Evolutionary conservation across 1,139 yeast species (phyloP).

Genomic region (Kurtzmaniella quercitrusa): DNA sequence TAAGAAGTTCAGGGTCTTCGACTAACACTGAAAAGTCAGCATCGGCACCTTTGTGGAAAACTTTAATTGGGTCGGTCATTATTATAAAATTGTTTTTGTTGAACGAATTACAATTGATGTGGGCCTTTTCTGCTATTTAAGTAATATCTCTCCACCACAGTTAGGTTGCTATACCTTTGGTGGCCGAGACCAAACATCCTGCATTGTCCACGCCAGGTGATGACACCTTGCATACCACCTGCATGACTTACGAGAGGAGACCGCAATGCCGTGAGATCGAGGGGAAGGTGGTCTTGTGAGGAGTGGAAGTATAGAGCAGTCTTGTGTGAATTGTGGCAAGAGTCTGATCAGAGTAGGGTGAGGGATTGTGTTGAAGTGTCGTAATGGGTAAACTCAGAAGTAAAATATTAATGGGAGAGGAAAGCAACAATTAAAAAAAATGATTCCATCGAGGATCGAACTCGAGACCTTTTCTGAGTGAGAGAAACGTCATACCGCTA

Average conservation of each 20-base stretch:
- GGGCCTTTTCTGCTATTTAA: neutral
- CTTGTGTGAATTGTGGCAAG: too few species aligned
- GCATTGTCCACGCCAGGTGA: neutral
- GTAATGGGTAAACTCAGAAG: too few species aligned
- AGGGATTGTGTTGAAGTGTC: neutral
- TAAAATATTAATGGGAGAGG: too few species aligned
- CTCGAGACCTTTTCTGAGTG: conserved; percentile 4
- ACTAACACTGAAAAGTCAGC: conserved; percentile 64
- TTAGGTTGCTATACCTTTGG: neutral
- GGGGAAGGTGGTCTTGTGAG: too few species aligned
- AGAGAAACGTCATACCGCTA: conserved; percentile 4
- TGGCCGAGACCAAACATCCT: neutral
- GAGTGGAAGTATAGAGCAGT: too few species aligned
- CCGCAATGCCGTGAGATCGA: too few species aligned
- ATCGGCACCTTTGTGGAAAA: conserved; percentile 62
- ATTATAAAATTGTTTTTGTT: neutral
- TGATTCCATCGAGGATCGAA: conserved; percentile 4
- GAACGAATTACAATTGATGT: neutral
- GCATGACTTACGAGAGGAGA: neutral
- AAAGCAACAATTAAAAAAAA: neutral
- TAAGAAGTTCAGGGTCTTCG: conserved; percentile 47
- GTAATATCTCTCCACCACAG: neutral
- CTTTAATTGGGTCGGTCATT: conserved; percentile 34
- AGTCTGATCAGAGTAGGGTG: too few species aligned
- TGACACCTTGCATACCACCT: neutral